Percentiles rank a stretch among this genome's conserved stretches.
phyloP scores from a whole-genome alignment of 345 rosid species.

The Sisymbrium altissimum region DNA sequence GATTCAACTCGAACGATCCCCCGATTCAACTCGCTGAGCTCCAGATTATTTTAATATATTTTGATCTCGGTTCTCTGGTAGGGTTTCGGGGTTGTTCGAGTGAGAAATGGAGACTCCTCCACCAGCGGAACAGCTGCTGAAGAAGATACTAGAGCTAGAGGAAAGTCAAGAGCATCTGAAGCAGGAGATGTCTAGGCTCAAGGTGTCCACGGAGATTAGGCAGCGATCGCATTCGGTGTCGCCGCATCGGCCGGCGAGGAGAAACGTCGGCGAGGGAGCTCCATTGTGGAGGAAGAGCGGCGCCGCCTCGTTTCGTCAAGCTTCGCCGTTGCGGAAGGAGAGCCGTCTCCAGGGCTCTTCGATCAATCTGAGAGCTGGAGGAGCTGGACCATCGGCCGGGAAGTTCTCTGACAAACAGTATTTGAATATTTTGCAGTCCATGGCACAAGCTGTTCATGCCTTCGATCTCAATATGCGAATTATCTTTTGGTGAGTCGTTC shows the following conservation, averaged over 20 bases:
- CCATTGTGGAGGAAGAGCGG: constrained; percentile 50
- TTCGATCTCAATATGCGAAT: constrained; percentile 57
- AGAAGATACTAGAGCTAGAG: constrained; percentile 85
- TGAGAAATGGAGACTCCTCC: constrained; percentile 62
- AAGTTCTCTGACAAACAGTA: constrained; percentile 66
- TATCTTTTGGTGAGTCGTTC: constrained; percentile 71
- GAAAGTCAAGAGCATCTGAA: constrained; percentile 76
- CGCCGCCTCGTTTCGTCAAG: constrained; percentile 60
- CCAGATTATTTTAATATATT: background rate
- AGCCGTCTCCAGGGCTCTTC: constrained; percentile 42
- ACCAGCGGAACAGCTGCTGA: constrained; percentile 70
- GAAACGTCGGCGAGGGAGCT: constrained; percentile 36
- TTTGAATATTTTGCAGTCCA: constrained; percentile 83
- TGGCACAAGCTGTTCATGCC: constrained; percentile 95
- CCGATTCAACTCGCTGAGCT: constrained; percentile 22
- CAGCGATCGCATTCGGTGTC: constrained; percentile 89
- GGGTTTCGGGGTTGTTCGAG: background rate
- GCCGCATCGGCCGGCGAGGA: constrained; percentile 56
- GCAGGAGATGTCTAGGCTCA: constrained; percentile 80
- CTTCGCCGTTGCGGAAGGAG: constrained; percentile 88
- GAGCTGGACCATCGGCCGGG: constrained; percentile 49
- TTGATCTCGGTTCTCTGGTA: background rate
- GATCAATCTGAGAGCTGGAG: constrained; percentile 29
- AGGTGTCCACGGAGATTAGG: constrained; percentile 40
- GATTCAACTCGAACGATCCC: constrained; percentile 24